Conservation (phyloP, 805 yeast species). For the Yamadazyma ubonensis region DNA sequence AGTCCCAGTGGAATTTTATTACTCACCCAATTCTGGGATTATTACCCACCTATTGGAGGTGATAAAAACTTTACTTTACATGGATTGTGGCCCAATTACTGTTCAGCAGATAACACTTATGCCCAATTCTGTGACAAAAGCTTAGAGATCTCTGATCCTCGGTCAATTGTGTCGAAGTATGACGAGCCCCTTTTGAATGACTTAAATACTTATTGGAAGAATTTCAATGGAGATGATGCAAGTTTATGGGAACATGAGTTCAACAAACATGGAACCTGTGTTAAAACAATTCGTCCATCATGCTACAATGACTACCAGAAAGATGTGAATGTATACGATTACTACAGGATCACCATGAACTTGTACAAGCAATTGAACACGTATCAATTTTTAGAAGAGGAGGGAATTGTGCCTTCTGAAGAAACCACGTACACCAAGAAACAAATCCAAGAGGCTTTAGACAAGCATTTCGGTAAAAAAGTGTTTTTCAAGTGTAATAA, state of each 20-base stretch:
- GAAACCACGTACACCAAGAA: constrained; percentile 30
- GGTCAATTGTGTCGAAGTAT: constrained; percentile 12
- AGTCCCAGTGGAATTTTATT: constrained; percentile 39
- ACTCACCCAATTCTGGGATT: constrained; percentile 42
- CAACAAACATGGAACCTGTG: constrained; percentile 46
- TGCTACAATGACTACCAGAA: constrained; percentile 26
- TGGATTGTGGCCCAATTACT: constrained; percentile 45
- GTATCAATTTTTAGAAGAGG: constrained; percentile 30
- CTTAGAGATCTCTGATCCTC: constrained; percentile 28
- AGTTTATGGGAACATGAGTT: constrained; percentile 45
- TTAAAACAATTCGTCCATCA: constrained; percentile 34
- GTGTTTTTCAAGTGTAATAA: constrained; percentile 38
- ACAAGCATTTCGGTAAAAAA: constrained; percentile 28
- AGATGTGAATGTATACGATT: constrained; percentile 28
- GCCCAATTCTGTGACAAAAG: constrained; percentile 35
- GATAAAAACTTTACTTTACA: constrained; percentile 41
- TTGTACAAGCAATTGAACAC: constrained; percentile 36
- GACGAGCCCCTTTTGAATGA: constrained; percentile 24
- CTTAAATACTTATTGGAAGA: constrained; percentile 39
- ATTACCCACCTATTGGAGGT: constrained; percentile 29
- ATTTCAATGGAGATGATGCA: constrained; percentile 51
- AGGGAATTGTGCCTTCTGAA: constrained; percentile 38
- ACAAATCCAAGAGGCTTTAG: constrained; percentile 33
- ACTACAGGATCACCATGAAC: constrained; percentile 29
- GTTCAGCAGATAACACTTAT: constrained; percentile 35